phyloP scores from a whole-genome alignment of 176 grass and related monocot species.

The Juncus inflexus region DNA sequence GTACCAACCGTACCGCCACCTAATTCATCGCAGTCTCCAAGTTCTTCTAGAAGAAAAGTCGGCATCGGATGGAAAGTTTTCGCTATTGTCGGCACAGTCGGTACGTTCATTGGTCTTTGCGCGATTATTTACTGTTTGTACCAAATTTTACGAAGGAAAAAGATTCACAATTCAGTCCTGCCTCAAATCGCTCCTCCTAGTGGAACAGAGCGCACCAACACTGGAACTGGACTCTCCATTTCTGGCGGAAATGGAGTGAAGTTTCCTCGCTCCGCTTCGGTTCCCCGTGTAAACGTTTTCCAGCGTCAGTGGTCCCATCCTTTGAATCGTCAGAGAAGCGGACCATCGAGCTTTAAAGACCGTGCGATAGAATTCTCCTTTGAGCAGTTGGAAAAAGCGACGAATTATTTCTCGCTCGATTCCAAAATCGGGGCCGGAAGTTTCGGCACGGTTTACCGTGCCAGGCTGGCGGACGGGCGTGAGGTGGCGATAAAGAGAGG shows the following conservation, averaged over 20 bases:
- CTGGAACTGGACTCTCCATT: background rate
- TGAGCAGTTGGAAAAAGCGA: slow-evolving; percentile 54
- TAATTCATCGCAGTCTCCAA: background rate
- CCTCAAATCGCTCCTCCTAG: slow-evolving; percentile 26
- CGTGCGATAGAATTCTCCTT: slow-evolving; percentile 55
- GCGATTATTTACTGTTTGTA: slow-evolving; percentile 55
- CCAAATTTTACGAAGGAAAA: slow-evolving; percentile 62
- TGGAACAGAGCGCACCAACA: background rate
- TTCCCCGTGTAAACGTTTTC: slow-evolving; percentile 44
- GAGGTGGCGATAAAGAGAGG: slow-evolving; percentile 96
- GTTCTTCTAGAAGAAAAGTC: background rate
- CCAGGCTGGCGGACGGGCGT: slow-evolving; percentile 66
- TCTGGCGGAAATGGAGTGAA: background rate
- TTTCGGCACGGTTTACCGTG: slow-evolving; percentile 81
- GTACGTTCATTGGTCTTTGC: slow-evolving; percentile 47
- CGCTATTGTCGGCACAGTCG: slow-evolving; percentile 55
- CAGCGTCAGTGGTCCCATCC: slow-evolving; percentile 66
- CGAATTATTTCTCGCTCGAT: slow-evolving; percentile 51
- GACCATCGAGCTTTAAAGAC: slow-evolving; percentile 91
- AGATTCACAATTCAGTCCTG: slow-evolving; percentile 86
- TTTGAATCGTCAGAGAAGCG: slow-evolving; percentile 86
- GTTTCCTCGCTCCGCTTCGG: slow-evolving; percentile 10
- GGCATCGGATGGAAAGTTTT: slow-evolving; percentile 52
- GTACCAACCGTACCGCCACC: background rate
- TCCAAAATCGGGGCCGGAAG: slow-evolving; percentile 72